phyloP scores from a whole-genome alignment of 768 basidiomycete genomes.

The Calocybe cyanea region DNA sequence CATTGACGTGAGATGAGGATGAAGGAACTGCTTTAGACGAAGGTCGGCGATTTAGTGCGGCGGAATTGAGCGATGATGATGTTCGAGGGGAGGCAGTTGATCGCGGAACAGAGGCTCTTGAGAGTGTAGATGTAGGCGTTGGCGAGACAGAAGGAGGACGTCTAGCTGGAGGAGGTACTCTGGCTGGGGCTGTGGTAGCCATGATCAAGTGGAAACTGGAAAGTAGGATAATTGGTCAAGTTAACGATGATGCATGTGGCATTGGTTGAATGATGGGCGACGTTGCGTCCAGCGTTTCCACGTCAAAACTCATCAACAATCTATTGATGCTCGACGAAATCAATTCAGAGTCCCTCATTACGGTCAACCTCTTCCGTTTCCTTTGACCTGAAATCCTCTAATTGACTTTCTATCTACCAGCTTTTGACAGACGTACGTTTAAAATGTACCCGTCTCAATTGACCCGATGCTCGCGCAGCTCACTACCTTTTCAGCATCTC shows the following conservation, averaged over 20 bases:
- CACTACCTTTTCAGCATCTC: background rate
- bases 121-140: conserved; percentile 40
- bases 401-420: conserved; percentile 5
- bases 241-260: background rate
- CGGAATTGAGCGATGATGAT: conserved; percentile 46
- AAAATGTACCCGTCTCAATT: background rate
- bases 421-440: conserved; percentile 6
- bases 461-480: too few relatives aligned
- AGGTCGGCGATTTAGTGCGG: conserved; percentile 44
- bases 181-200: conserved; percentile 45
- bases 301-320: conserved; percentile 10
- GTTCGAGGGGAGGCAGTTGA: conserved; percentile 57
- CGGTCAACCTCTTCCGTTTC: conserved; percentile 9
- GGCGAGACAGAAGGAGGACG: conserved; percentile 41
- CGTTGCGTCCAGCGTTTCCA: too few relatives aligned
- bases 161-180: conserved; percentile 43
- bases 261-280: conserved; percentile 6
- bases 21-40: conserved; percentile 44
- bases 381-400: background rate
- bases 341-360: conserved; percentile 35
- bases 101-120: conserved; percentile 59
- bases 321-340: conserved; percentile 30
- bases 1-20: conserved; percentile 30
- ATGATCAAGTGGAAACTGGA: conserved; percentile 19
- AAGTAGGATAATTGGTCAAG: conserved; percentile 1